phyloP scores from a whole-genome alignment of 2,329 filamentous ascomycete species.

The Mycosphaerella sp. region DNA sequence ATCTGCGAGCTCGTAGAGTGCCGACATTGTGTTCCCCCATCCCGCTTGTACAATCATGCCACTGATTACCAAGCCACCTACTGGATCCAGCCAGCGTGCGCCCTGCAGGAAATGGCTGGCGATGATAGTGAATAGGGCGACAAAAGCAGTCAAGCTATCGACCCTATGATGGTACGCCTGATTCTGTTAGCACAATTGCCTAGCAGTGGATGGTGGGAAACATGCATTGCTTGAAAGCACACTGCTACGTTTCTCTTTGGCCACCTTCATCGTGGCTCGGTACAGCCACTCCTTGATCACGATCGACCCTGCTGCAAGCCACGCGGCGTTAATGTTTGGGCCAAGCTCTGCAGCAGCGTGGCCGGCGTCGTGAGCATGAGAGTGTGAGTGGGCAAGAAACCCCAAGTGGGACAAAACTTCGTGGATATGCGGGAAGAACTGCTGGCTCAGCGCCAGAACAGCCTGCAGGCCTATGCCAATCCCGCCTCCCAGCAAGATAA shows the following conservation, averaged over 20 bases:
- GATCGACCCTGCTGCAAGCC: constrained; percentile 87
- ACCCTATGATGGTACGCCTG: constrained; percentile 81
- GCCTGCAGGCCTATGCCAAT: constrained; percentile 76
- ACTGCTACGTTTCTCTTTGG: constrained; percentile 86
- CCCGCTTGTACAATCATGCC: constrained; percentile 89
- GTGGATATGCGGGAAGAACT: constrained; percentile 45
- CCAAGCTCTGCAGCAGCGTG: constrained; percentile 55
- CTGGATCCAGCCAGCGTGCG: constrained; percentile 87
- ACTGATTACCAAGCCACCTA: constrained; percentile 87
- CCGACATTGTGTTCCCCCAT: constrained; percentile 72
- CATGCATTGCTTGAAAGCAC: constrained; percentile 82
- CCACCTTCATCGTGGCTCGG: constrained; percentile 95
- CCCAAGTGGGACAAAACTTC: constrained; percentile 40
- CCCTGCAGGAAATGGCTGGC: constrained; percentile 81
- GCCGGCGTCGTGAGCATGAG: constrained; percentile 54
- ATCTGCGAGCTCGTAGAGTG: constrained; percentile 86
- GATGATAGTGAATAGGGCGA: constrained; percentile 81
- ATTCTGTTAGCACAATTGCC: constrained; percentile 1
- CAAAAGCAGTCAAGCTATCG: constrained; percentile 90
- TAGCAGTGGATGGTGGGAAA: constrained; percentile 1
- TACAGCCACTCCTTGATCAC: constrained; percentile 96
- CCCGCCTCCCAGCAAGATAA: constrained; percentile 81
- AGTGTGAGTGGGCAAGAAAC: constrained; percentile 48
- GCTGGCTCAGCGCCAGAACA: constrained; percentile 52
- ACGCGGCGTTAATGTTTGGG: constrained; percentile 88